Evolutionary conservation across 202 grass and related monocot genomes (phyloP), one percentile per base, ranked within the genome.

Genomic region (Cymbopogon flexuosus): DNA sequence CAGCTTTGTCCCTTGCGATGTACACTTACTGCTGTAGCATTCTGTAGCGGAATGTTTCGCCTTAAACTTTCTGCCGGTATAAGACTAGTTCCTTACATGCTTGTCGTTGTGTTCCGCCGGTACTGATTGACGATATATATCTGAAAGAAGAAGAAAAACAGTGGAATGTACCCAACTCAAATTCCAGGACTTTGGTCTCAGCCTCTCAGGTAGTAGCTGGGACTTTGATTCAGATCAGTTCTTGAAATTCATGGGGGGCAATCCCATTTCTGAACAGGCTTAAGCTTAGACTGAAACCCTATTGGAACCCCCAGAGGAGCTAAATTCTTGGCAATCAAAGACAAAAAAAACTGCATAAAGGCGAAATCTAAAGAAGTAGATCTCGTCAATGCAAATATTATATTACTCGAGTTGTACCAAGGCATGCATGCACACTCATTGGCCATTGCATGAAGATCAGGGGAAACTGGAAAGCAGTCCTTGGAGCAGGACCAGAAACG

Each of bases 401-500:
- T 65, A 52, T 52, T 39, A 36, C 62, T 68, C 30, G 12, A 58
- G 34, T 64, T 76, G 65, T 65, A 58, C 47, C 46, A 73, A 27
- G 59, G 15, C 67, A 66, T 73, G 66, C 66, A 66, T 67, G 58
- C 65, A 78, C 83, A 68, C 60, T 82, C 68, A 62, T 27, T 27
- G 27, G 27, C 27, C 27, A 27, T 74, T 62, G 73, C 51, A 68
- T 73, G 68, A 83, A 79, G 83, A 67, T 85, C 45, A 57, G 51
- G 61, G 27, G 27, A 2, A 27, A 27, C 27, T 27, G 23, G 18
- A 86, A 83, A 74, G 49, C 31, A 27, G 71, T 85, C 18, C 80
- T 39, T 30, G 39, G n/a, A 18, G 27, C 13, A 39, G 82, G 77
- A 43, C 87, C 64, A 51, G 77, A 10, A 76, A 59, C 65, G 59